Base-by-base conservation (phyloP, 2,329 filamentous ascomycete genomes). In the Boeremia lycopersici region DNA sequence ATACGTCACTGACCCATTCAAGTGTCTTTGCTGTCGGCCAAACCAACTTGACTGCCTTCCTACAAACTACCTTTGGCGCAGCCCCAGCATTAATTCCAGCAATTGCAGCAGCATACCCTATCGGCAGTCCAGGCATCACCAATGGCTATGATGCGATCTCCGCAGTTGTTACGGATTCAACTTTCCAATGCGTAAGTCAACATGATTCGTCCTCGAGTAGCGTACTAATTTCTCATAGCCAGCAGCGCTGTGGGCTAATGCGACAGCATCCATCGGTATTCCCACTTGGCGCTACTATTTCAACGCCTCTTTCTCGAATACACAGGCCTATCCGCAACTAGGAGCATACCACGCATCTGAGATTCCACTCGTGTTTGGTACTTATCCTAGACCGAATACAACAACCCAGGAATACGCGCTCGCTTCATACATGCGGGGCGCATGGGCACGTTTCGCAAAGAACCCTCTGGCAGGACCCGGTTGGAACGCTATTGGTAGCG, bases 381-480 rank as follows among this genome's bases (percentile, higher is more conserved):
- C 65, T 4, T 69, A 68, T 15, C 31, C 53, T 4, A 25, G 11
- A 0, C 35, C 26, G 6, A 65, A 63, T 17, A 51, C 59, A 1
- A 70, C 67, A 3, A 61, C 58, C 6, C 59, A 67, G 17, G 48
- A 71, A 34, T 52, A 56, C 26, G 60, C 57, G 10, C 54, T 69
- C 2, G 56, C 57, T 2, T 51, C 56, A 4, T 63, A 50, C 35
- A 65, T 71, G 62, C 62, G 58, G 6, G 43, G 57, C 3, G 56
- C 64, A 4, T 71, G 69, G 69, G 67, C 69, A 5, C 48, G 48
- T 7, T 71, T 71, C 30, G 69, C 69, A 7, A 70, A 65, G 52
- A 64, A 70, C 25, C 69, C 69, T 0, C 43, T 46, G 0, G 57
- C 45, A 1, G 68, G 68, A 2, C 67, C 67, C 1, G 67, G 66